Evolutionary conservation across 1,284 basidiomycete species (phyloP), one percentile per base, ranked within the genome.

Genomic region (Pseudomicrostroma phylloplanum): DNA sequence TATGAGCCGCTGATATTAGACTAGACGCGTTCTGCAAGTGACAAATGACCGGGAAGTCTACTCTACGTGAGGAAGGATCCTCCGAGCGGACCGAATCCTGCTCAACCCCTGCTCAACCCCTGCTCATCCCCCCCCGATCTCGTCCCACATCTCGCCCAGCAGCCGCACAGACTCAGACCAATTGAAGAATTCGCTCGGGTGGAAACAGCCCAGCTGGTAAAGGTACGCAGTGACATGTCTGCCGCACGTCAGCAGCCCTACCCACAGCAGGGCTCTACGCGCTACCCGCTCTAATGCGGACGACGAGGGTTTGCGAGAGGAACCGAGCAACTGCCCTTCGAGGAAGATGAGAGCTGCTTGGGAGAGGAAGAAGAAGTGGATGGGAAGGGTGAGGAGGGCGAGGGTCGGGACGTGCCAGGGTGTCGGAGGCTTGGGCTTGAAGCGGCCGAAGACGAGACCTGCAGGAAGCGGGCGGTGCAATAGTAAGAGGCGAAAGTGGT

Each of bases 331-430:
- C 7, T n/a, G n/a, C 46, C 23, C n/a, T 23, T 48, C 46, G 17
- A 48, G 46, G 46, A 48, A 23, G 46, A 48, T 48, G 46, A 48
- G 46, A 4, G 23, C n/a, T n/a, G n/a, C 46, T 48, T 48, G 46
- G 3, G 46, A 48, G 46, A 48, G n/a, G 46, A 48, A 48, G 46
- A 48, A 48, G 46, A n/a, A n/a, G 17, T 48, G 46, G 46, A 48
- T n/a, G 12, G 46, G 23, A n/a, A 23, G 12, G 23, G 17, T 48
- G 46, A 48, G 46, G 46, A 48, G 46, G 30, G 30, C 30, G 23
- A 48, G 46, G 7, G n/a, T n/a, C 4, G 23, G 23, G 46, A 23
- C 46, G 46, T 48, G 46, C 17, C 46, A n/a, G n/a, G 23, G 17
- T 3, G 46, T 48, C 6, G 46, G 46, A n/a, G 46, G 46, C 7